Percentiles rank a stretch among this genome's conserved stretches.
These are phyloP conservation scores for Papilionanthe hybrid DNA, from an alignment of 116 monocot genomes.

Conservation along the genomic window DNA sequence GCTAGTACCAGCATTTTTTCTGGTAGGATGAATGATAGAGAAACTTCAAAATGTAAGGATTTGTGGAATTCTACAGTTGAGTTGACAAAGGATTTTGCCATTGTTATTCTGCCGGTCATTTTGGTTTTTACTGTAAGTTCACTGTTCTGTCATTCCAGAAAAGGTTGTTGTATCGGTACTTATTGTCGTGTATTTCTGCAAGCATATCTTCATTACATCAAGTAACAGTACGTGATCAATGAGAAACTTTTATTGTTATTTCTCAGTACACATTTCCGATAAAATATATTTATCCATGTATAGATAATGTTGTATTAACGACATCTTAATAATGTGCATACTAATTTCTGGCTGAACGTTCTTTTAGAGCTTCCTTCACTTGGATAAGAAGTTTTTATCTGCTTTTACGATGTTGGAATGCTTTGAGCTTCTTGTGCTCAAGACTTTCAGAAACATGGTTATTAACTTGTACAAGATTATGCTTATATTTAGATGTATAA, in stretches of 20 bases:
- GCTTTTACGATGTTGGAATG: no score
- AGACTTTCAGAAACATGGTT: no score
- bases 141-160: neutral
- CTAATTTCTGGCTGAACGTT: neutral
- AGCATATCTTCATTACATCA: neutral
- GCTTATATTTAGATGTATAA: no score
- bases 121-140: slow-evolving; percentile 68
- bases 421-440: no score
- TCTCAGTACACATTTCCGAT: neutral
- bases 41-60: slow-evolving; percentile 12
- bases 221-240: neutral
- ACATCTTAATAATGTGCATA: neutral
- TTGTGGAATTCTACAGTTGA: slow-evolving; percentile 32
- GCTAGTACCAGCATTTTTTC: slow-evolving; percentile 7
- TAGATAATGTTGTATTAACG: neutral
- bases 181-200: neutral
- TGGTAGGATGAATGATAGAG: slow-evolving; percentile 31
- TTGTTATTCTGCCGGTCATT: slow-evolving; percentile 55
- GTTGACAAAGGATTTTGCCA: slow-evolving; percentile 53
- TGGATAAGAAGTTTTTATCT: no score
- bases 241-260: neutral
- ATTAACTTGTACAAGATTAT: no score
- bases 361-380: neutral
- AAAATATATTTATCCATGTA: neutral
- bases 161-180: neutral